phyloP scores from a whole-genome alignment of 1,284 basidiomycete species.

The Stereum hirsutum region DNA sequence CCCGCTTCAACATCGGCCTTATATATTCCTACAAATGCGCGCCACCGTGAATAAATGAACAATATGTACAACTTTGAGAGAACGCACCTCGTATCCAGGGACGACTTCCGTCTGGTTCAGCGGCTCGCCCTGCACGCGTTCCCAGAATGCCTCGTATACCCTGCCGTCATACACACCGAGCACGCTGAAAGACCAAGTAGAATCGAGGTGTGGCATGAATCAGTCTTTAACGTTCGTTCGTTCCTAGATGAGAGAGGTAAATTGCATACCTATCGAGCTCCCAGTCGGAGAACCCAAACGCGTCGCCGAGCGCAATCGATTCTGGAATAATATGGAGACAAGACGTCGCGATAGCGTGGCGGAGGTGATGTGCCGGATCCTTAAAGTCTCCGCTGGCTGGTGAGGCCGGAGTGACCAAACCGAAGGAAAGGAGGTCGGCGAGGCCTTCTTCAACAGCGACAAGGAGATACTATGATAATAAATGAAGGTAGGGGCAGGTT shows the following conservation, averaged over 20 bases:
- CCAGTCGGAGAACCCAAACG: constrained; percentile 74
- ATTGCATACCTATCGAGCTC: constrained; percentile 57
- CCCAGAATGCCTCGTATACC: constrained; percentile 65
- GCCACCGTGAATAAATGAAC: background rate
- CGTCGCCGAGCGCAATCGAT: constrained; percentile 63
- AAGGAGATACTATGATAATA: constrained; percentile 45
- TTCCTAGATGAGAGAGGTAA: background rate
- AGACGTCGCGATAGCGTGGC: constrained; percentile 40
- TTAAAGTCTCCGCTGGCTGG: too few relatives aligned
- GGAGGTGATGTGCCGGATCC: constrained; percentile 44
- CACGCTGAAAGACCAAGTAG: constrained; percentile 26
- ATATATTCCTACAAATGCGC: constrained; percentile 29
- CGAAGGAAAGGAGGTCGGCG: constrained; percentile 49
- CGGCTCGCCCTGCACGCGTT: constrained; percentile 53
- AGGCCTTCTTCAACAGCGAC: constrained; percentile 46
- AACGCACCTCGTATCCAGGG: constrained; percentile 43
- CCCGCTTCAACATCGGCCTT: constrained; percentile 37
- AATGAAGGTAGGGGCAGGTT: background rate
- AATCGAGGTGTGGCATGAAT: constrained; percentile 1
- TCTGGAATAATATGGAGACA: constrained; percentile 54
- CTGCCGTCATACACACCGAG: constrained; percentile 59
- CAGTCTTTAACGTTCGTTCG: background rate
- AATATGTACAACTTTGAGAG: background rate
- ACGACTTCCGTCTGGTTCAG: constrained; percentile 46
- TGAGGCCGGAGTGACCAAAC: constrained; percentile 23